Percentiles rank a stretch among this genome's conserved stretches.
Conservation (phyloP, 2,329 filamentous ascomycete genomes). For the Phaeophleospora eucalypticola region DNA sequence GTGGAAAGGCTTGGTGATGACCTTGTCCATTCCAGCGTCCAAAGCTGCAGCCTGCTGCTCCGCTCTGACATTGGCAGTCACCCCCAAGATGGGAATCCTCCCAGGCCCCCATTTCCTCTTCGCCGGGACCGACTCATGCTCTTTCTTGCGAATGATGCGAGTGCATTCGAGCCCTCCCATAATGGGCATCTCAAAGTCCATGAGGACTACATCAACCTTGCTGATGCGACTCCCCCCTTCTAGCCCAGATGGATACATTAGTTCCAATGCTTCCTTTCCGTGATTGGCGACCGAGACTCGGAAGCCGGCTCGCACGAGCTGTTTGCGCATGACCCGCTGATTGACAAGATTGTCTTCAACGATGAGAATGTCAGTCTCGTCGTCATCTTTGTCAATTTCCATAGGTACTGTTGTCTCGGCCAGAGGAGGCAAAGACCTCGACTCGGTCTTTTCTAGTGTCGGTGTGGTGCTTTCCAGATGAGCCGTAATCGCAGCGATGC, state of each 20-base stretch:
- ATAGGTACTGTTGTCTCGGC: neutral
- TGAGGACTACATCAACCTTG: conserved; percentile 24
- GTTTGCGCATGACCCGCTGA: conserved; percentile 25
- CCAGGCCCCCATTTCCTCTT: conserved; percentile 5
- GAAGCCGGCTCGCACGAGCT: conserved; percentile 21
- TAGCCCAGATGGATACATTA: conserved; percentile 10
- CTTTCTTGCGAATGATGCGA: conserved; percentile 19
- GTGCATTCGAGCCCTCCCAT: conserved; percentile 30
- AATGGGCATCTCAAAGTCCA: conserved; percentile 33
- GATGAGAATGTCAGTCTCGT: conserved; percentile 4
- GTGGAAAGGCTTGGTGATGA: conserved; percentile 26
- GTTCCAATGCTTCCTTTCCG: conserved; percentile 28
- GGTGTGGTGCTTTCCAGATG: neutral
- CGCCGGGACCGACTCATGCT: neutral
- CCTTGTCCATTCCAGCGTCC: conserved; percentile 68
- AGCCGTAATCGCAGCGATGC: conserved; percentile 1
- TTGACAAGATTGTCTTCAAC: conserved; percentile 30
- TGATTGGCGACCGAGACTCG: conserved; percentile 24
- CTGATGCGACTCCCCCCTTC: neutral
- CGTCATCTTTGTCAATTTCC: neutral
- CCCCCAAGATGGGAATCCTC: conserved; percentile 65
- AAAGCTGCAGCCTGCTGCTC: conserved; percentile 57
- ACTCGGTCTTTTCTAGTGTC: neutral
- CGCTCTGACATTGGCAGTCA: conserved; percentile 67
- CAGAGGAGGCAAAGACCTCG: neutral